phyloP scores from a whole-genome alignment of 257 asterid genomes.

The Nicotiana otophora region DNA sequence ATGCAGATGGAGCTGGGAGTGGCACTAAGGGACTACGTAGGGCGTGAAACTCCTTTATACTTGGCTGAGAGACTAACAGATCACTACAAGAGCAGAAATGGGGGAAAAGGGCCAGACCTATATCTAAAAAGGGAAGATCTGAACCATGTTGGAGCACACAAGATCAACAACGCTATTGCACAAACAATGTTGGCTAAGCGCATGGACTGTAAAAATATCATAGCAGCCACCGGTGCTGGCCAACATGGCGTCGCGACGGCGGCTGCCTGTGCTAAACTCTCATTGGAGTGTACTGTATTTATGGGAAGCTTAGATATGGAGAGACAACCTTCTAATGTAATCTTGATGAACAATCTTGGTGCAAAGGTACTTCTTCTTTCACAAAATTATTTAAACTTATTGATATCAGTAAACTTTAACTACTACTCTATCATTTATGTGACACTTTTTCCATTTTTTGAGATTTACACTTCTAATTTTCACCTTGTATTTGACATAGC shows the following conservation, averaged over 20 bases:
- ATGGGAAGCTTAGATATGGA: constrained; percentile 56
- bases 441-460: too few species aligned
- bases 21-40: constrained; percentile 57
- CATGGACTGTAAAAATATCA: constrained; percentile 36
- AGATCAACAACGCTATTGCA: constrained; percentile 81
- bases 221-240: constrained; percentile 78
- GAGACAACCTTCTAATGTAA: constrained; percentile 52
- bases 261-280: constrained; percentile 67
- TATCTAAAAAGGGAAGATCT: constrained; percentile 80
- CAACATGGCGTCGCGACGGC: constrained; percentile 86
- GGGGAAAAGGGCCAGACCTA: constrained; percentile 59
- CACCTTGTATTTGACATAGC: too few species aligned
- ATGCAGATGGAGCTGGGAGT: constrained; percentile 41
- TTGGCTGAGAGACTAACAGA: constrained; percentile 60
- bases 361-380: constrained; percentile 37
- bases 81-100: constrained; percentile 34
- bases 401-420: too few species aligned
- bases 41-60: constrained; percentile 78
- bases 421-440: too few species aligned
- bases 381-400: too few species aligned
- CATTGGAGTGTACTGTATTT: constrained; percentile 45
- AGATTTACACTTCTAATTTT: too few species aligned
- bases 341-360: constrained; percentile 59
- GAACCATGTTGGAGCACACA: constrained; percentile 70
- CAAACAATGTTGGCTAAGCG: constrained; percentile 87